phyloP scores from a whole-genome alignment of 345 rosid genomes.

The Leavenworthia alabamica region DNA sequence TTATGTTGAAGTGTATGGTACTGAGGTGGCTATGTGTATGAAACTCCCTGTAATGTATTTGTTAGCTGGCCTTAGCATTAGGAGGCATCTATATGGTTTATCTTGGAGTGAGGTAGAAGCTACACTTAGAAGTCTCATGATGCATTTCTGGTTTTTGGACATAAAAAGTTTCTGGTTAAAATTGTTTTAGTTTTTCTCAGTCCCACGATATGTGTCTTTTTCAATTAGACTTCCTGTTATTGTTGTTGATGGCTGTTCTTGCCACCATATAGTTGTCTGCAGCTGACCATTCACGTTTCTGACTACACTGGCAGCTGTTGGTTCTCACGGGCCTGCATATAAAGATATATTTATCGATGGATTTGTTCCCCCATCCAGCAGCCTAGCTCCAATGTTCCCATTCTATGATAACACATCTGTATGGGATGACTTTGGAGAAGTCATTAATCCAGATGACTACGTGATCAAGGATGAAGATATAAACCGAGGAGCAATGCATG shows the following conservation, averaged over 20 bases:
- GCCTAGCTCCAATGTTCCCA: slow-evolving; percentile 94
- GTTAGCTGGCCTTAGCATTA: slow-evolving; percentile 1
- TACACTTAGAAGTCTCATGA: slow-evolving; percentile 5
- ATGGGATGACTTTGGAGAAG: slow-evolving; percentile 98
- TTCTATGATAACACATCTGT: slow-evolving; percentile 68
- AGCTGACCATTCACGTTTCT: slow-evolving; percentile 15
- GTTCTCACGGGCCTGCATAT: slow-evolving; percentile 53
- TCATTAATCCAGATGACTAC: slow-evolving; percentile 93
- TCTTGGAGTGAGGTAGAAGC: neutral
- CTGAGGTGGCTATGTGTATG: neutral
- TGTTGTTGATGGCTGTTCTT: neutral
- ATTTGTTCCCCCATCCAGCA: slow-evolving; percentile 74
- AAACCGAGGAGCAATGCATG: slow-evolving; percentile 64
- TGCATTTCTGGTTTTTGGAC: neutral
- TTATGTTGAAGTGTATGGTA: neutral
- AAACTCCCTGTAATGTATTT: slow-evolving; percentile 10
- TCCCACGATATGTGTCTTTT: neutral
- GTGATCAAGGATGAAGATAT: slow-evolving; percentile 80
- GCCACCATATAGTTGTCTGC: slow-evolving; percentile 5
- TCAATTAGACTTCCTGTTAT: neutral
- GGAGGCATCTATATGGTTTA: slow-evolving; percentile 2
- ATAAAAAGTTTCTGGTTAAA: neutral
- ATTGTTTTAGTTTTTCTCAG: neutral
- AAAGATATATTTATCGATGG: slow-evolving; percentile 86
- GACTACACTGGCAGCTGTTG: slow-evolving; percentile 37